These are phyloP conservation scores for Talaromyces sp. DNA, from an alignment of 2,329 filamentous ascomycete species.

Conservation along the genomic window DNA sequence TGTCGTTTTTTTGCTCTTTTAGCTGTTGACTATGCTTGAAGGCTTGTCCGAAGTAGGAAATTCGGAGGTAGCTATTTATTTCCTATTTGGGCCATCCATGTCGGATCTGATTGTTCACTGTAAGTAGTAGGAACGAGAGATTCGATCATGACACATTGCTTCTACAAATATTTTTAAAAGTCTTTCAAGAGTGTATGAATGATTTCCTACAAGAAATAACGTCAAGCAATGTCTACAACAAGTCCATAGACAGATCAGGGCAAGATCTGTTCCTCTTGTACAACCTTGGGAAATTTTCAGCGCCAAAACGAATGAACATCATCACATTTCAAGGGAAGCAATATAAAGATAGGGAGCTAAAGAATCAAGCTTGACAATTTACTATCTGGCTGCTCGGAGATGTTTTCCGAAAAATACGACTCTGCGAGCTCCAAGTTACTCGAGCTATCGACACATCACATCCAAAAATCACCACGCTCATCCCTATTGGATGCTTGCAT, in stretches of 20 bases:
- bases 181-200: background rate
- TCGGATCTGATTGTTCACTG: background rate
- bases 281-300: background rate
- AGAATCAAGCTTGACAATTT: no score
- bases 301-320: background rate
- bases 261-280: background rate
- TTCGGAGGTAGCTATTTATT: background rate
- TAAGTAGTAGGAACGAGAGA: background rate
- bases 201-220: background rate
- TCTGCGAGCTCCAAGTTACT: background rate
- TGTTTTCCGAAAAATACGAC: background rate
- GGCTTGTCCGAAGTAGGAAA: background rate
- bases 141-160: no score
- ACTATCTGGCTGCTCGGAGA: background rate
- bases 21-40: background rate
- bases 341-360: no score
- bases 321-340: background rate
- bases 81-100: background rate
- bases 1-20: background rate
- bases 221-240: background rate
- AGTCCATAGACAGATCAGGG: no score
- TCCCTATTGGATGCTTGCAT: background rate
- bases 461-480: background rate
- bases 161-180: background rate
- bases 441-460: background rate